These are phyloP conservation scores for Candida vartiovaarae DNA, from an alignment of 805 yeast species.

Conservation along the genomic window DNA sequence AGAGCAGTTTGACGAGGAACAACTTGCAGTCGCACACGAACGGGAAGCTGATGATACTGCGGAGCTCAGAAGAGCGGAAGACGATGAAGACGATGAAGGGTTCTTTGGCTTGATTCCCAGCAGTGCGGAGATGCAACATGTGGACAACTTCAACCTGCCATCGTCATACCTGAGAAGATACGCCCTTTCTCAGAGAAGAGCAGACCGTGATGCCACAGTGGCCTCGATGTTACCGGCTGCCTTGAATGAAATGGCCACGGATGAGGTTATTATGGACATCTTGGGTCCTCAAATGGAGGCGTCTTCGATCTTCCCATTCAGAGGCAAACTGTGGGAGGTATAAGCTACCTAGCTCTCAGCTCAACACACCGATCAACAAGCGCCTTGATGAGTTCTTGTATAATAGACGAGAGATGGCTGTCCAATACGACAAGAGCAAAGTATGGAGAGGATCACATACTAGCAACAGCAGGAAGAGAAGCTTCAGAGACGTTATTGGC, in stretches of 20 bases:
- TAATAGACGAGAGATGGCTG: constrained; percentile 7
- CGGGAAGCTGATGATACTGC: too few relatives aligned
- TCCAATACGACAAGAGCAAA: constrained; percentile 1
- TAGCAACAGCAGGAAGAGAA: constrained; percentile 10
- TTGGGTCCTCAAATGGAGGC: neutral
- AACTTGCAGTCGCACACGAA: neutral
- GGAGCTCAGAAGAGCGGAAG: too few relatives aligned
- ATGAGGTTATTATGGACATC: neutral
- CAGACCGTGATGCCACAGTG: neutral
- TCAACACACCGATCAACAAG: neutral
- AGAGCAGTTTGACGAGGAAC: neutral
- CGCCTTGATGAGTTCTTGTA: constrained; percentile 3
- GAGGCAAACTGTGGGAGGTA: neutral
- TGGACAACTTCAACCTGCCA: neutral
- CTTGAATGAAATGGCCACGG: neutral
- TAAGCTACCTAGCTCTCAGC: neutral
- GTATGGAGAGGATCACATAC: neutral
- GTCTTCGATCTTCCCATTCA: neutral
- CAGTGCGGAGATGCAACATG: constrained; percentile 1
- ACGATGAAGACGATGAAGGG: neutral
- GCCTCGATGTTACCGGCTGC: neutral
- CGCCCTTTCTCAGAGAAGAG: neutral
- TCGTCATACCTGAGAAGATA: constrained; percentile 1
- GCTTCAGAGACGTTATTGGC: constrained; percentile 10
- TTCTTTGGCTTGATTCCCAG: neutral